These are phyloP conservation scores for Lodderomyces beijingensis DNA, from an alignment of 1,139 yeast species.

Conservation along the genomic window DNA sequence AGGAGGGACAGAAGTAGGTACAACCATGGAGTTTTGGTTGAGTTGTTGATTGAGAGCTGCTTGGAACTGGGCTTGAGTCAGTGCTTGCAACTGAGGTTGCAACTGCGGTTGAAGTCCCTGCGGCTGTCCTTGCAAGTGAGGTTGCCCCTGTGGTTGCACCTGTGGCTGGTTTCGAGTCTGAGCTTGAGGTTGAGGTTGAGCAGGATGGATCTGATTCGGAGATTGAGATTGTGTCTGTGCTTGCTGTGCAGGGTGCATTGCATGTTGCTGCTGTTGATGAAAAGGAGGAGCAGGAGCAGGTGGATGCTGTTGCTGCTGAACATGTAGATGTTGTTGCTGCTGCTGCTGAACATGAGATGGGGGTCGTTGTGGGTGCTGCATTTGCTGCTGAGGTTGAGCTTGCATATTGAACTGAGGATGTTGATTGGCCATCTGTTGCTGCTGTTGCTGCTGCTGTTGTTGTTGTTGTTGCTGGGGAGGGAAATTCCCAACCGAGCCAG, in stretches of 20 bases:
- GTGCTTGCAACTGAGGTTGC: conserved; percentile 11
- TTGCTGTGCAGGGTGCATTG: conserved; percentile 9
- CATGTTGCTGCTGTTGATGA: conserved; percentile 10
- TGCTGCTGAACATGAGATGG: conserved; percentile 9
- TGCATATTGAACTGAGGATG: conserved; percentile 3
- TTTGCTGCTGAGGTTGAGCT: conserved; percentile 7
- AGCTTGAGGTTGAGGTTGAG: conserved; percentile 11
- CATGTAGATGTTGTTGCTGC: conserved; percentile 8
- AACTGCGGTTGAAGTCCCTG: conserved; percentile 19
- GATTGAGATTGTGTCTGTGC: conserved; percentile 5
- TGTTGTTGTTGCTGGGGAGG: conserved; percentile 10
- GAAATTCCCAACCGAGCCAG: conserved; percentile 29
- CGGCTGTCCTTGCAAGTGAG: conserved; percentile 13
- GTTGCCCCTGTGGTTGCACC: conserved; percentile 16
- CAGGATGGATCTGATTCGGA: conserved; percentile 3
- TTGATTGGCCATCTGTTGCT: no score
- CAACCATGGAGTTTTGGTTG: conserved; percentile 11
- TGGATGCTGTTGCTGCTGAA: conserved; percentile 7
- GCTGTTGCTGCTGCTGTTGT: conserved; percentile 12
- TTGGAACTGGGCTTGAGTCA: conserved; percentile 5
- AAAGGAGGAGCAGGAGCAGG: conserved; percentile 1
- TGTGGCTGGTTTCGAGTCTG: conserved; percentile 13
- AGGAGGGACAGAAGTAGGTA: no score
- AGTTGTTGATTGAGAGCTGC: conserved; percentile 17
- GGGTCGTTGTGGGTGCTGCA: conserved; percentile 11